A percentile compares a stretch with the other conserved stretches of the same genome.
phyloP scores from a whole-genome alignment of 805 yeast species.

The Candida sphagnicola region DNA sequence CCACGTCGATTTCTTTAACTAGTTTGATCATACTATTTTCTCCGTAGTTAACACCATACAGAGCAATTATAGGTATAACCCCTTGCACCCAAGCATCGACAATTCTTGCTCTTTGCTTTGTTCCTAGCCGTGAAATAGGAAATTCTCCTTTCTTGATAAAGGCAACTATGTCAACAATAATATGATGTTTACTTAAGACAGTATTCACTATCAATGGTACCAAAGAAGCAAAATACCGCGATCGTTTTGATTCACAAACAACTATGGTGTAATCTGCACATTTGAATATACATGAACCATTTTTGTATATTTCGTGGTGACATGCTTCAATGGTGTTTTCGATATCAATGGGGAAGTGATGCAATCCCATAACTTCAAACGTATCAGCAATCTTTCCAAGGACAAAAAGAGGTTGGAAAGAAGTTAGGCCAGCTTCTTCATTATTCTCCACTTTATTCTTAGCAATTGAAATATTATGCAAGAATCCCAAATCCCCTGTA shows the following conservation, averaged over 20 bases:
- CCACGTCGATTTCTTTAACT: slow-evolving; percentile 50
- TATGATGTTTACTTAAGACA: slow-evolving; percentile 74
- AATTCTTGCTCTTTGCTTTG: slow-evolving; percentile 71
- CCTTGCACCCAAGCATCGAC: slow-evolving; percentile 52
- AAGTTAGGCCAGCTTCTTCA: slow-evolving; percentile 16
- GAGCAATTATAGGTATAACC: slow-evolving; percentile 38
- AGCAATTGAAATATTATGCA: slow-evolving; percentile 62
- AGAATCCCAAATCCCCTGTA: slow-evolving; percentile 93
- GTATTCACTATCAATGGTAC: slow-evolving; percentile 81
- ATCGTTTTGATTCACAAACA: slow-evolving; percentile 60
- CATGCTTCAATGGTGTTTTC: slow-evolving; percentile 49
- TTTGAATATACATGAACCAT: slow-evolving; percentile 65
- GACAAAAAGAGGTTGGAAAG: slow-evolving; percentile 77
- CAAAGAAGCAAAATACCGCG: slow-evolving; percentile 58
- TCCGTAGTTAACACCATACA: slow-evolving; percentile 58
- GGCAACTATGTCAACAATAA: slow-evolving; percentile 78
- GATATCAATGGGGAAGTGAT: slow-evolving; percentile 84
- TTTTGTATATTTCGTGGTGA: slow-evolving; percentile 55
- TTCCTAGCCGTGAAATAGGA: slow-evolving; percentile 69
- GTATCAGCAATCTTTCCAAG: slow-evolving; percentile 83
- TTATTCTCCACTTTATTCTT: slow-evolving; percentile 33
- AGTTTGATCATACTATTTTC: slow-evolving; percentile 58
- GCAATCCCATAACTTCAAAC: slow-evolving; percentile 85
- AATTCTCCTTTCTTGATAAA: slow-evolving; percentile 64
- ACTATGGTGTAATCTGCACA: slow-evolving; percentile 77